Conservation (phyloP, 2,329 filamentous ascomycete species). For the Phaeosphaeriaceae sp. region DNA sequence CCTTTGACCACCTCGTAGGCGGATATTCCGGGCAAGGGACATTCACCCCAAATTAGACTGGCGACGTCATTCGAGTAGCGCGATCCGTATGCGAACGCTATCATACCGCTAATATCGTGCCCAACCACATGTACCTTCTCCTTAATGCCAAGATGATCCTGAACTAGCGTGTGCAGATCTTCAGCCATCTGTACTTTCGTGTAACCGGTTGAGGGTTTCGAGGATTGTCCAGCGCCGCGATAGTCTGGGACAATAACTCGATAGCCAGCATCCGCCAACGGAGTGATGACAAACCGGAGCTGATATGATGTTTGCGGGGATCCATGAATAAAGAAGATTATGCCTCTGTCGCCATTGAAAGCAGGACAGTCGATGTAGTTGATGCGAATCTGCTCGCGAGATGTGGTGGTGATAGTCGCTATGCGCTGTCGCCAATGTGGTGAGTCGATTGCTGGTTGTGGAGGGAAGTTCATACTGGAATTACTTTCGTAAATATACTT, state of each 20-base stretch:
- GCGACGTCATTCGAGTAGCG: slow-evolving; percentile 44
- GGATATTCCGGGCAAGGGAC: slow-evolving; percentile 50
- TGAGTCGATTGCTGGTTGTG: neutral
- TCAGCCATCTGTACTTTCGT: slow-evolving; percentile 52
- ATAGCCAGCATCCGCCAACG: slow-evolving; percentile 47
- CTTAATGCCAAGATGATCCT: slow-evolving; percentile 40
- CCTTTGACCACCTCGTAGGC: slow-evolving; percentile 44
- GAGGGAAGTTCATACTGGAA: neutral
- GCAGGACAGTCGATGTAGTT: slow-evolving; percentile 25
- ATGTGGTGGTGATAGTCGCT: slow-evolving; percentile 4
- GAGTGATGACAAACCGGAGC: slow-evolving; percentile 40
- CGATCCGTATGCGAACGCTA: slow-evolving; percentile 53
- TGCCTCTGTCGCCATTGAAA: neutral
- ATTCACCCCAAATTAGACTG: slow-evolving; percentile 54
- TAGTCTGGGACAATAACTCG: slow-evolving; percentile 54
- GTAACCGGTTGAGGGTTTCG: slow-evolving; percentile 47
- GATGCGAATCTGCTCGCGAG: slow-evolving; percentile 35
- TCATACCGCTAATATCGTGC: slow-evolving; percentile 60
- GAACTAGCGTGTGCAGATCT: slow-evolving; percentile 47
- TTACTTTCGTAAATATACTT: no score
- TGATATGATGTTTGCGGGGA: slow-evolving; percentile 59
- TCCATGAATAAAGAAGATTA: slow-evolving; percentile 56
- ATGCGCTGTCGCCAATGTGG: slow-evolving; percentile 11
- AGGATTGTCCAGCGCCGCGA: slow-evolving; percentile 50
- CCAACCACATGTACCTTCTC: slow-evolving; percentile 54